Evolutionary conservation across 768 basidiomycete genomes (phyloP), one percentile per base, ranked within the genome.

Genomic region (Podaxis sp.): DNA sequence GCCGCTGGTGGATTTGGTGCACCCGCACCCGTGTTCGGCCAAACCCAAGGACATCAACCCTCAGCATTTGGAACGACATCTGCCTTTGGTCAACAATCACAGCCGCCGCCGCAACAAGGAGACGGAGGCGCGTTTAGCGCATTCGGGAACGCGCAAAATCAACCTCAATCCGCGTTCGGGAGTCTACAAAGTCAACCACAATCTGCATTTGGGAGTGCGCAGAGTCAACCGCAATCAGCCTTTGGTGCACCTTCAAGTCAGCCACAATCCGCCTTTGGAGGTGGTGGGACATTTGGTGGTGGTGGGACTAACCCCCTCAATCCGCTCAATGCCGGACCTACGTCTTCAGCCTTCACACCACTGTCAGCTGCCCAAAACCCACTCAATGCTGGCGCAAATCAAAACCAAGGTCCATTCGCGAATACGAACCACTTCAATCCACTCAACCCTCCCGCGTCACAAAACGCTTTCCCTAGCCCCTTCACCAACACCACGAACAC

Each of bases 31-130:
- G 67, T 48, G 21, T 66, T 65, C 53, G 71, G 50, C 32, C 70
- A 60, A 54, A 16, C 11, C 53, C 40, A 38, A 61, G 40, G 44
- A 50, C 65, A 62, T 25, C 37, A 59, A 37, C 59, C 55, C 6
- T 52, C 66, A 10, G 55, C 57, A 25, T 59, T 56, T 42, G 61
- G 50, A 5, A 16, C 47, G 18, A 5, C 62, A n/a, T 63, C 72
- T 18, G 63, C 65, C 2, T 75, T 74, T 57, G 71, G 71, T 59
- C 50, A 62, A 52, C 47, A 59, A n/a, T 36, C 35, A 51, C 65
- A 11, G 36, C 64, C 25, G 2, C 23, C 23, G 55, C 62, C n/a
- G 23, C 64, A 36, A 42, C 52, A 14, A 53, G 18, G n/a, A 44
- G 47, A 25, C 11, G 37, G 25, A 16, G 38, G 54, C 5, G 54